These are phyloP conservation scores for Boletus vinaceobasis DNA, from an alignment of 768 basidiomycete species.

Conservation along the genomic window DNA sequence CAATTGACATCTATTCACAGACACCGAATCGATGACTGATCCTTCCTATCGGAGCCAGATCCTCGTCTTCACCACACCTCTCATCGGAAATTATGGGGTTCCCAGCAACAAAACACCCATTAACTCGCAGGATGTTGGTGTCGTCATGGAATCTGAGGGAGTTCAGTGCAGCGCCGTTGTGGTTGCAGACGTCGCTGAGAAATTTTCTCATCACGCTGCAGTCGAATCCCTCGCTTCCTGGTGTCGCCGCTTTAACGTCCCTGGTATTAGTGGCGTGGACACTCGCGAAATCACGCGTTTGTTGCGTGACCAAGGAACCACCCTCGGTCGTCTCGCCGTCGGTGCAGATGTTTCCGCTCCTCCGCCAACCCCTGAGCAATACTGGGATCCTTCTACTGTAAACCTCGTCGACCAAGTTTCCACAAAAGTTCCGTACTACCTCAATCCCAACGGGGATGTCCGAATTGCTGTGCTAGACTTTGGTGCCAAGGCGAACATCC, in stretches of 20 bases:
- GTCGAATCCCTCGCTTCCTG: slow-evolving; percentile 91
- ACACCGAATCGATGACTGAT: slow-evolving; percentile 99
- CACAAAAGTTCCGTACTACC: slow-evolving; percentile 75
- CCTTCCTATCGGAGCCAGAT: slow-evolving; percentile 98
- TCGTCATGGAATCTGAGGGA: slow-evolving; percentile 81
- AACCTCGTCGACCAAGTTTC: slow-evolving; percentile 95
- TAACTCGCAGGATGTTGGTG: slow-evolving; percentile 76
- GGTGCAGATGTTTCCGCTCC: slow-evolving; percentile 66
- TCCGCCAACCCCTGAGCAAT: slow-evolving; percentile 63
- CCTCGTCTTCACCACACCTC: slow-evolving; percentile 95
- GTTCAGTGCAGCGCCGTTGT: slow-evolving; percentile 93
- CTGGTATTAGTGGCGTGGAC: slow-evolving; percentile 95
- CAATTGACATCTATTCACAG: slow-evolving; percentile 39
- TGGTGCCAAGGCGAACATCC: slow-evolving; percentile 96
- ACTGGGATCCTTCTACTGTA: slow-evolving; percentile 89
- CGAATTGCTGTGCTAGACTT: slow-evolving; percentile 96
- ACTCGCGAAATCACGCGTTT: slow-evolving; percentile 94
- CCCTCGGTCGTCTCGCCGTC: slow-evolving; percentile 85
- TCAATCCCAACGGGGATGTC: slow-evolving; percentile 85
- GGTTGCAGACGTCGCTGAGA: slow-evolving; percentile 92
- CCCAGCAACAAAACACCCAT: slow-evolving; percentile 73
- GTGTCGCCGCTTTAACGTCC: slow-evolving; percentile 87
- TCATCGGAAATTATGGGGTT: slow-evolving; percentile 99
- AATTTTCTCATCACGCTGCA: slow-evolving; percentile 91
- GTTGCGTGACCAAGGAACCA: slow-evolving; percentile 95